Evolutionary conservation across 805 yeast species (phyloP), one percentile per base, ranked within the genome.

Genomic region (Tetrapisispora namnaoensis): DNA sequence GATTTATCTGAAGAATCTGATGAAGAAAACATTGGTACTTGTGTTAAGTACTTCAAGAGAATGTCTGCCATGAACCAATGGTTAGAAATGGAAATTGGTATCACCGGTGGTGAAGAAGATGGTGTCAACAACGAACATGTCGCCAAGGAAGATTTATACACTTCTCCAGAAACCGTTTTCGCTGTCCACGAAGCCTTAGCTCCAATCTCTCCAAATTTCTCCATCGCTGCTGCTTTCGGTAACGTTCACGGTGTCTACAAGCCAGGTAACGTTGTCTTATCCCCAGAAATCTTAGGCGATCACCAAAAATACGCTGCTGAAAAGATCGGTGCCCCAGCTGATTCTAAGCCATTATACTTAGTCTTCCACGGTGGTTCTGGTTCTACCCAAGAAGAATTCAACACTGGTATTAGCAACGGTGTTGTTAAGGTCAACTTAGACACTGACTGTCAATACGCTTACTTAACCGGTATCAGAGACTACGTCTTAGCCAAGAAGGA

Each of bases 341-440:
- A 65, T 53, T 53, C 62, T 51, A 73, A 75, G 70, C 98, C 99
- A 70, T 77, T 93, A 69, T 93, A 82, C 86, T 80, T 93, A 63
- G 99, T 93, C 61, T 93, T 93, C 97, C 99, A 93, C 82, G 99
- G 99, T 77, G 99, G 99, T 74, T 93, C 99, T 56, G 99, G 99
- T 74, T 93, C 99, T 49, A 66, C 93, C 58, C 95, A 85, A 74
- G 71, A 74, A 58, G 99, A 93, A 76, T 93, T 86, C 73, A 84
- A 86, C 76, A 80, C 81, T 60, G 99, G 89, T 69, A 93, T 93
- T 74, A 71, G 70, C 70, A 76, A 79, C 75, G 99, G 99, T 79
- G 97, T 90, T 63, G 96, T 90, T 66, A 93, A 93, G 84, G 99
- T 93, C 70, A 93, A 93, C 82, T 81, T 93, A 72, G 99, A 93